Conservation (phyloP, 495 filamentous ascomycete genomes). For the Penicillium manginii region DNA sequence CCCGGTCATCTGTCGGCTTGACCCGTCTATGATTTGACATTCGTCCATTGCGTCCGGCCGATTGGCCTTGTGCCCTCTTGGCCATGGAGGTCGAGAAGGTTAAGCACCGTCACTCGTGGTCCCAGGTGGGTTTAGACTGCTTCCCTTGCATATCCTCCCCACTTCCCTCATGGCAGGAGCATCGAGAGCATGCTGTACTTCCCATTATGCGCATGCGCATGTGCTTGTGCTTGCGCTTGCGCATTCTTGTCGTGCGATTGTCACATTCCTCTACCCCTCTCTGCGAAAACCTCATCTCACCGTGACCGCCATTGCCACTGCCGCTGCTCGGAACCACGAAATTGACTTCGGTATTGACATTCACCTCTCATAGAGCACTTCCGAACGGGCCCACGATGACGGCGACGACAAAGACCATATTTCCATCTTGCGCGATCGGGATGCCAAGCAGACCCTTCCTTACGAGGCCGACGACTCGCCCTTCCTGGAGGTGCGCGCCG, state of each 20-base stretch:
- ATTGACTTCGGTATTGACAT: background rate
- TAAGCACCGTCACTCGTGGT: constrained; percentile 13
- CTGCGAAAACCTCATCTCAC: no score
- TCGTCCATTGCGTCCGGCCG: background rate
- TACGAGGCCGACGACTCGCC: constrained; percentile 66
- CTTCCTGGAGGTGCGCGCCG: constrained; percentile 64
- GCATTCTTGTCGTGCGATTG: no score
- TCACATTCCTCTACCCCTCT: no score
- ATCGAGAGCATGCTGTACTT: no score
- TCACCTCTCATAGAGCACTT: constrained; percentile 7
- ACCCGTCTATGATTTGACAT: background rate
- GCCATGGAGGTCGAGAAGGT: background rate
- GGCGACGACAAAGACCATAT: constrained; percentile 26
- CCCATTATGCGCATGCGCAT: no score
- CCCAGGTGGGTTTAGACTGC: constrained; percentile 19
- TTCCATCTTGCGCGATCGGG: constrained; percentile 39
- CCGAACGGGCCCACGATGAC: constrained; percentile 16
- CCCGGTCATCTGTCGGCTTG: constrained; percentile 1
- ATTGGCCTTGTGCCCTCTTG: background rate
- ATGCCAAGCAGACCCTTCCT: constrained; percentile 42
- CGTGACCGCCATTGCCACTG: no score
- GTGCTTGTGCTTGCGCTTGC: no score
- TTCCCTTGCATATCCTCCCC: constrained; percentile 4
- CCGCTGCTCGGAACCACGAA: no score
- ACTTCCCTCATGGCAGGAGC: background rate